These are phyloP conservation scores for Aspergillus fructus DNA, from an alignment of 2,329 filamentous ascomycete genomes.

Conservation along the genomic window DNA sequence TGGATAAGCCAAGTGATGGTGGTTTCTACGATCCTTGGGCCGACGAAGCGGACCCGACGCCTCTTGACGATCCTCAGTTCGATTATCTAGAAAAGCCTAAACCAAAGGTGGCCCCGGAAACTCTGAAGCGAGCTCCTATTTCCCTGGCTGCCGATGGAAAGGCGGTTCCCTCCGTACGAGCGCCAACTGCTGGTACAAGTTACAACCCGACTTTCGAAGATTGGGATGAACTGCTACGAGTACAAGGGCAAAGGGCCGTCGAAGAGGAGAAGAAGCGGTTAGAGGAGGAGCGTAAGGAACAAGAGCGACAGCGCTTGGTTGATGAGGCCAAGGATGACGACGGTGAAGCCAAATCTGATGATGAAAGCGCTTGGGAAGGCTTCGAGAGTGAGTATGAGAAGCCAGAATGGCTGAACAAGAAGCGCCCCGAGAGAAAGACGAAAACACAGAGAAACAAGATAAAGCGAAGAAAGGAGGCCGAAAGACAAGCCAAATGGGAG, in stretches of 20 bases:
- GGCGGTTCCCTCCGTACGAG: slow-evolving; percentile 71
- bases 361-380: slow-evolving; percentile 89
- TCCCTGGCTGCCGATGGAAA: slow-evolving; percentile 83
- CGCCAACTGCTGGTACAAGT: slow-evolving; percentile 78
- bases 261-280: slow-evolving; percentile 75
- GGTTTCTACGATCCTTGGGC: slow-evolving; percentile 76
- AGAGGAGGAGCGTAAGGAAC: slow-evolving; percentile 65
- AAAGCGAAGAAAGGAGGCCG: slow-evolving; percentile 84
- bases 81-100: slow-evolving; percentile 67
- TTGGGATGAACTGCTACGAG: slow-evolving; percentile 73
- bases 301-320: slow-evolving; percentile 65
- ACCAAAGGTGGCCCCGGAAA: slow-evolving; percentile 69
- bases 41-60: slow-evolving; percentile 43
- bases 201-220: slow-evolving; percentile 91
- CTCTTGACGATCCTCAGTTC: slow-evolving; percentile 53
- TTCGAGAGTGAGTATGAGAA: slow-evolving; percentile 79
- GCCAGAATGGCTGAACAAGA: slow-evolving; percentile 64
- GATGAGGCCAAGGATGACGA: slow-evolving; percentile 74
- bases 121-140: slow-evolving; percentile 73
- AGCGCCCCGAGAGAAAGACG: slow-evolving; percentile 81
- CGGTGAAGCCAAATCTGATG: slow-evolving; percentile 72
- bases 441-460: slow-evolving; percentile 82
- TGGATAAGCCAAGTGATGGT: slow-evolving; percentile 58
- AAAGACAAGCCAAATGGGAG: slow-evolving; percentile 73
- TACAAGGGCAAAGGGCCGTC: slow-evolving; percentile 76